Evolutionary conservation across 2,329 filamentous ascomycete species (phyloP).

Genomic region (Trichoderma breve): DNA sequence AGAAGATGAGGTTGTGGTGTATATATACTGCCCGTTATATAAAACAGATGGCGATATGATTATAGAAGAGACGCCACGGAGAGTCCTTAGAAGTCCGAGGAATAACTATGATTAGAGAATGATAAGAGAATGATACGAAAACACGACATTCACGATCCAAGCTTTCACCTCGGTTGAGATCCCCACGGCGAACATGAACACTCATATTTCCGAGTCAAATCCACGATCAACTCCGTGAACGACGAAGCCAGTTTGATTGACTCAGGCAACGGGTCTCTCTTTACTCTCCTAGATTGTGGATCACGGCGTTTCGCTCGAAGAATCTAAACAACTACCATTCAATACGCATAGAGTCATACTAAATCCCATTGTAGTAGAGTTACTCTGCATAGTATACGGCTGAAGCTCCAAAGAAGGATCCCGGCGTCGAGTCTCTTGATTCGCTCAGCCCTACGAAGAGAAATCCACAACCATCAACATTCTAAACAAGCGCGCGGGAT

Average conservation of each 20-base stretch:
- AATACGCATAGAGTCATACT: neutral
- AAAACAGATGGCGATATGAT: neutral
- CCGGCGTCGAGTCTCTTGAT: neutral
- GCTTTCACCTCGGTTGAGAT: neutral
- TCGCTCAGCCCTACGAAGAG: neutral
- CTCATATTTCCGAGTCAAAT: neutral
- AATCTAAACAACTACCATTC: neutral
- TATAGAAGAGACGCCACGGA: neutral
- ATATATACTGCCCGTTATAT: neutral
- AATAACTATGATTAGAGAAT: neutral
- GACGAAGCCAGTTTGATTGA: neutral
- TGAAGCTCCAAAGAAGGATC: neutral
- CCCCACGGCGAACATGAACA: neutral
- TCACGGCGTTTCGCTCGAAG: neutral
- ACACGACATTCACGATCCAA: neutral
- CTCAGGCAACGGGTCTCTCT: neutral
- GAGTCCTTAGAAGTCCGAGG: neutral
- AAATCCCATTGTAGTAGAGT: neutral
- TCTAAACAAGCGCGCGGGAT: constrained; percentile 4
- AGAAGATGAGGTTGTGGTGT: neutral
- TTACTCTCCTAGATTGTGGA: neutral
- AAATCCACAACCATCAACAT: neutral
- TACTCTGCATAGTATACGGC: neutral
- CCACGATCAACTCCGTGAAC: neutral
- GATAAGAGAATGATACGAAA: neutral